Conservation (phyloP, 2,329 filamentous ascomycete species). For the Fusarium sp. region DNA sequence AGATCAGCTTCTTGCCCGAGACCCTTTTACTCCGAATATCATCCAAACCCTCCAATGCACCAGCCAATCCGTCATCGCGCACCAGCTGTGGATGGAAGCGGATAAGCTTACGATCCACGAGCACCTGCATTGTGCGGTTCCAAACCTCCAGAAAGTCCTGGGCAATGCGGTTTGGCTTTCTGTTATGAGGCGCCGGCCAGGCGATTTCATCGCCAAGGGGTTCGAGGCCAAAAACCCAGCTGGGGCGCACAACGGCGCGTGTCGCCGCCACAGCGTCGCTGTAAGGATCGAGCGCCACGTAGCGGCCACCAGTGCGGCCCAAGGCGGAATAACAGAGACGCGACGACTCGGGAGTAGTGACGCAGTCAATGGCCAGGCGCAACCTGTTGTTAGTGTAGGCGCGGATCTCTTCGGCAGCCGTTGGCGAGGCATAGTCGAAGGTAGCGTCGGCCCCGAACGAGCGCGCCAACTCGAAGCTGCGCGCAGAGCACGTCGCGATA, state of each 20-base stretch:
- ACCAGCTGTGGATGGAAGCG: background rate
- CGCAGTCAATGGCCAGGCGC: conserved; percentile 6
- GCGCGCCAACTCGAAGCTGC: conserved; percentile 11
- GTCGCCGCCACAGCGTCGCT: background rate
- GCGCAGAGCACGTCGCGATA: conserved; percentile 16
- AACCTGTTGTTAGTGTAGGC: conserved; percentile 15
- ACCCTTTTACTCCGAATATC: background rate
- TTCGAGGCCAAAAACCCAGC: background rate
- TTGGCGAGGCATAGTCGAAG: conserved; percentile 18
- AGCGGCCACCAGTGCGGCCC: conserved; percentile 10
- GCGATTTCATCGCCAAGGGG: background rate
- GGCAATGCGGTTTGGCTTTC: background rate
- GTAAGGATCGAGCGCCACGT: background rate
- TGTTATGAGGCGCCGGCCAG: background rate
- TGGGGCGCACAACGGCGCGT: background rate
- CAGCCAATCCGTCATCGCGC: background rate
- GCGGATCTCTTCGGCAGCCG: conserved; percentile 12
- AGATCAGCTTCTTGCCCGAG: background rate
- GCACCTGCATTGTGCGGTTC: background rate
- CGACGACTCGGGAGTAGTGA: conserved; percentile 5
- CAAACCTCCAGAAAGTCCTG: background rate
- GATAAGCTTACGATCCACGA: background rate
- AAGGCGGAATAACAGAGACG: conserved; percentile 15
- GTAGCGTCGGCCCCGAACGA: conserved; percentile 12
- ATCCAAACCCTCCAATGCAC: background rate